These are phyloP conservation scores for Bretziella fagacearum DNA, from an alignment of 2,329 filamentous ascomycete genomes.

Conservation along the genomic window DNA sequence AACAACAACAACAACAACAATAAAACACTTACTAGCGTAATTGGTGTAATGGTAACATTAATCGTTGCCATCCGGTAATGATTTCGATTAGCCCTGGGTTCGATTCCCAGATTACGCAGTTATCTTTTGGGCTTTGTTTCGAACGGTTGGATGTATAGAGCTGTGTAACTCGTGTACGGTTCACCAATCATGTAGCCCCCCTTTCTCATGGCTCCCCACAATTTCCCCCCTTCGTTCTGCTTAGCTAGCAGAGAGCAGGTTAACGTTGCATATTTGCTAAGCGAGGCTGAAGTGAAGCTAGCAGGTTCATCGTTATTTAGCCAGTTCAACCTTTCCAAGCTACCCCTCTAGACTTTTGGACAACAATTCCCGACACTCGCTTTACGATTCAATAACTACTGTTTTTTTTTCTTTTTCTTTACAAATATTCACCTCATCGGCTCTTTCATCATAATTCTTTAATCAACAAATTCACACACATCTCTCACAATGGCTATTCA, in stretches of 20 bases:
- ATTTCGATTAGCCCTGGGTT: constrained; percentile 2
- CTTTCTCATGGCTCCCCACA: too few relatives aligned
- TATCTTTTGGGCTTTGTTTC: too few relatives aligned
- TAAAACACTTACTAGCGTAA: neutral
- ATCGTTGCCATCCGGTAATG: neutral
- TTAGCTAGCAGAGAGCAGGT: neutral
- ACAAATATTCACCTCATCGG: neutral
- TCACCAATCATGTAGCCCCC: too few relatives aligned
- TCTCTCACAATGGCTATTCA: constrained; percentile 28
- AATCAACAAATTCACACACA: neutral
- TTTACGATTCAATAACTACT: neutral
- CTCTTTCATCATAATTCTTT: neutral
- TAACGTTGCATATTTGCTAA: neutral
- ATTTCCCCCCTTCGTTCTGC: neutral
- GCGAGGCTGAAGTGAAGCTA: neutral
- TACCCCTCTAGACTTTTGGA: constrained; percentile 2
- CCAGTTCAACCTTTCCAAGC: constrained; percentile 3
- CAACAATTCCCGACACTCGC: neutral
- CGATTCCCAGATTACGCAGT: constrained; percentile 1
- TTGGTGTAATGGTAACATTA: constrained; percentile 4
- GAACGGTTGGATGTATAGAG: too few relatives aligned
- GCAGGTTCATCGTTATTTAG: neutral
- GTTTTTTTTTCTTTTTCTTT: neutral
- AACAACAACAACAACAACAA: too few relatives aligned
- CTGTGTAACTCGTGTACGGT: too few relatives aligned